Evolutionary conservation across 2,329 filamentous ascomycete species (phyloP).

Genomic region (Metarhizium guizhouense): DNA sequence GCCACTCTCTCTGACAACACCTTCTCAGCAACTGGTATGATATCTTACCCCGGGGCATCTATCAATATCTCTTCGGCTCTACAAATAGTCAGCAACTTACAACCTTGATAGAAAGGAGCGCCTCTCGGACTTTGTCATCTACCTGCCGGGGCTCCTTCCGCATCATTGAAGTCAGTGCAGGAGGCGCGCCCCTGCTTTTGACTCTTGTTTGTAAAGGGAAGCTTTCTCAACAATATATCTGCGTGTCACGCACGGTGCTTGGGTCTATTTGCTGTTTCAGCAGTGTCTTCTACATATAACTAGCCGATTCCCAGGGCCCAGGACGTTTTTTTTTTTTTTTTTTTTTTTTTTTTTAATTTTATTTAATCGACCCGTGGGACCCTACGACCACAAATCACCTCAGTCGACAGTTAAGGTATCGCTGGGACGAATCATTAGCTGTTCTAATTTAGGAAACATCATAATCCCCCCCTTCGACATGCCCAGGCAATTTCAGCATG

Average conservation of each 20-base stretch:
- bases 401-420: neutral
- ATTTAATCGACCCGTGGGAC: neutral
- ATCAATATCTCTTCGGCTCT: neutral
- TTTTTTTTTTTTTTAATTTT: no score
- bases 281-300: neutral
- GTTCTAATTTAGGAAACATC: neutral
- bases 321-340: neutral
- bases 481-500: constrained; percentile 12
- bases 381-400: neutral
- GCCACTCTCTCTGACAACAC: neutral
- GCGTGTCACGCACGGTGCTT: neutral
- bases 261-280: neutral
- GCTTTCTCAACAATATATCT: neutral
- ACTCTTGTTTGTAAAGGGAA: no score
- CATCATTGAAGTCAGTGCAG: no score
- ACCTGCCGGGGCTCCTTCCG: neutral
- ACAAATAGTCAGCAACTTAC: neutral
- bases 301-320: neutral
- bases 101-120: neutral
- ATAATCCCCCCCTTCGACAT: constrained; percentile 4
- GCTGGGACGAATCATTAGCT: neutral
- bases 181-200: no score
- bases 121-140: neutral
- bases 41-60: neutral
- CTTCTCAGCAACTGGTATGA: neutral